Evolutionary conservation across 2,329 filamentous ascomycete genomes (phyloP), one percentile per base, ranked within the genome.

Genomic region (Pestalotiopsis fici): DNA sequence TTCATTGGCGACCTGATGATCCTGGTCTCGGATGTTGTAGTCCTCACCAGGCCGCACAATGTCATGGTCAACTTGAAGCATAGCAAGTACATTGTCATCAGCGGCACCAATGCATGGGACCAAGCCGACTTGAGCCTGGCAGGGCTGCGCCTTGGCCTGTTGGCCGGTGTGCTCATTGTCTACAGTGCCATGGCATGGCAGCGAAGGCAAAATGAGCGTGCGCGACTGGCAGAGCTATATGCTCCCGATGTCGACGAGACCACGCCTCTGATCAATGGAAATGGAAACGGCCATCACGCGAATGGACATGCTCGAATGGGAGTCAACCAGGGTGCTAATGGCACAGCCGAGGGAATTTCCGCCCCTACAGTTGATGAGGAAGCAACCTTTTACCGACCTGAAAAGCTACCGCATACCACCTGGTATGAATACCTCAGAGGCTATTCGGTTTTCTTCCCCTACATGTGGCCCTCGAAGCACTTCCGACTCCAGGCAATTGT

Each of bases 381-480:
- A 27, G 90, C 91, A 11, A 93, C 93, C 5, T 98, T 97, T 85
- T 97, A 97, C 78, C 91, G 95, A 72, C 95, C 95, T 2, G 91
- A 92, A 47, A 95, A 93, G 71, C 88, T 94, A 9, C 95, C 94
- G 2, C 92, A 93, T 72, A 94, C 93, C 72, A 96, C 91, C 64
- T 99, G 96, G 96, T 97, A 93, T 90, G 95, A 98, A 77, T 99
- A 99, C 78, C 83, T 98, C 69, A 90, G 91, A 70, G 94, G 95
- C 59, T 99, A 98, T 79, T 93, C 91, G 13, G 85, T 98, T 64
- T 97, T 99, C 81, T 97, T 98, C 78, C 95, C 95, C 0, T 99
- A 98, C 77, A 88, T 98, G 67, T 99, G 96, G 96, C 96, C 96
- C 0, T 92, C 90, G 74, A 95, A 95, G 75, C 90, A 93, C 47